phyloP scores from a whole-genome alignment of 2,329 filamentous ascomycete species.

The Cercospora nicotianae region DNA sequence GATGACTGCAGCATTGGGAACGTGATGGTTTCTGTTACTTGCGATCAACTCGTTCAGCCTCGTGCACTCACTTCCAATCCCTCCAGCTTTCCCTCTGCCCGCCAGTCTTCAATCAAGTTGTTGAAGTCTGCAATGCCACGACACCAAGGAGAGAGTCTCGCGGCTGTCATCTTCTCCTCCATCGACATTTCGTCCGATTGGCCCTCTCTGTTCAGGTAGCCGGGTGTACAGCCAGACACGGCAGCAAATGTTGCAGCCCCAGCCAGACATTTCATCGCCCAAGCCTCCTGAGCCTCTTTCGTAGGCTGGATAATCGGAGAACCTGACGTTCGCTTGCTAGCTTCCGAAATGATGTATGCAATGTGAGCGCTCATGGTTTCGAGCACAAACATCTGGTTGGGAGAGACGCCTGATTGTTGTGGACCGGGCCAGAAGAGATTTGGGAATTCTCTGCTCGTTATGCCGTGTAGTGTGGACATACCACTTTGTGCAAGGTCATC shows the following conservation, averaged over 20 bases:
- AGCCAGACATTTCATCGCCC: conserved; percentile 45
- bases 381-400: conserved; percentile 39
- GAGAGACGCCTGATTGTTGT: conserved; percentile 41
- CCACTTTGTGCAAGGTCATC: conserved; percentile 47
- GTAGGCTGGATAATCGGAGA: conserved; percentile 48
- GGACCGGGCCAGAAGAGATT: conserved; percentile 55
- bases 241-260: conserved; percentile 44
- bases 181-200: conserved; percentile 30
- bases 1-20: not conserved
- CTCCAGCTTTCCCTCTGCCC: conserved; percentile 32
- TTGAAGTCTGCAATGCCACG: conserved; percentile 38
- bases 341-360: conserved; percentile 47
- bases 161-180: conserved; percentile 34
- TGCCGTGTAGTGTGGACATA: conserved; percentile 55
- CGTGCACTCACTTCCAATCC: conserved; percentile 35
- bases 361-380: conserved; percentile 46
- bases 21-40: not conserved
- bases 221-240: conserved; percentile 54
- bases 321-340: conserved; percentile 33
- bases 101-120: conserved; percentile 39
- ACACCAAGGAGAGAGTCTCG: conserved; percentile 32
- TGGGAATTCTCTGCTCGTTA: conserved; percentile 52
- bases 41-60: conserved; percentile 4
- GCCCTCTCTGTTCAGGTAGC: conserved; percentile 55
- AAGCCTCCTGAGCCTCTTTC: conserved; percentile 50